A percentile compares a stretch with the other conserved stretches of the same genome.
These are phyloP conservation scores for Cutaneotrichosporon spelunceum DNA, from an alignment of 1,284 basidiomycete genomes.

Conservation along the genomic window DNA sequence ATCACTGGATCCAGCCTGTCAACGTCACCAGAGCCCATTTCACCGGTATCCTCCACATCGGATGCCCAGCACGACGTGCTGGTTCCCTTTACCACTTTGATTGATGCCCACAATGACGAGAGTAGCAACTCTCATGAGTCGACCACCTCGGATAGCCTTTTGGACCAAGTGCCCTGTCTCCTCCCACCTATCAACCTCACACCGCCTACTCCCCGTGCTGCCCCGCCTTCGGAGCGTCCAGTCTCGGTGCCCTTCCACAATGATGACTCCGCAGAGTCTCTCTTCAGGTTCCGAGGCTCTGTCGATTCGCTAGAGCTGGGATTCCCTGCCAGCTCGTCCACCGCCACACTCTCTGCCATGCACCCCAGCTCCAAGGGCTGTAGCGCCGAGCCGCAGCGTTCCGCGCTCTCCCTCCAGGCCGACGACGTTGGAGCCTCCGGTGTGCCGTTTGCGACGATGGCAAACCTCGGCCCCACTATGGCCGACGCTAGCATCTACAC, in stretches of 20 bases:
- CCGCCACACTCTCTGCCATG: not conserved
- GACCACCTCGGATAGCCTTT: not conserved
- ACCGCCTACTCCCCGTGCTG: not conserved
- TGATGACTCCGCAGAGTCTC: not conserved
- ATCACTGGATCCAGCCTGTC: not conserved
- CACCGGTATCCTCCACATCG: not conserved
- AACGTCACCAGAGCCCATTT: not conserved
- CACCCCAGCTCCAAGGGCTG: not conserved
- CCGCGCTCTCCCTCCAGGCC: not conserved
- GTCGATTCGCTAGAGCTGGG: not conserved
- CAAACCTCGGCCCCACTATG: not conserved
- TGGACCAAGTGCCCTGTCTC: not conserved
- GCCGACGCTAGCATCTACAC: not conserved
- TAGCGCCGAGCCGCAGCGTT: not conserved
- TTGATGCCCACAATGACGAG: not conserved
- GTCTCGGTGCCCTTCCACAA: not conserved
- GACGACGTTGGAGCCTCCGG: not conserved
- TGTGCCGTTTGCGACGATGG: not conserved
- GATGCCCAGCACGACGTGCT: not conserved
- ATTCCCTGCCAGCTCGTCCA: not conserved
- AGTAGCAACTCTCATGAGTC: not conserved
- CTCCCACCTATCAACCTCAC: not conserved
- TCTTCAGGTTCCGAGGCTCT: not conserved
- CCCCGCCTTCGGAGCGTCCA: not conserved
- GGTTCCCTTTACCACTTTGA: not conserved